Conservation (phyloP, 1,284 basidiomycete genomes). For the Amylostereum areolatum region DNA sequence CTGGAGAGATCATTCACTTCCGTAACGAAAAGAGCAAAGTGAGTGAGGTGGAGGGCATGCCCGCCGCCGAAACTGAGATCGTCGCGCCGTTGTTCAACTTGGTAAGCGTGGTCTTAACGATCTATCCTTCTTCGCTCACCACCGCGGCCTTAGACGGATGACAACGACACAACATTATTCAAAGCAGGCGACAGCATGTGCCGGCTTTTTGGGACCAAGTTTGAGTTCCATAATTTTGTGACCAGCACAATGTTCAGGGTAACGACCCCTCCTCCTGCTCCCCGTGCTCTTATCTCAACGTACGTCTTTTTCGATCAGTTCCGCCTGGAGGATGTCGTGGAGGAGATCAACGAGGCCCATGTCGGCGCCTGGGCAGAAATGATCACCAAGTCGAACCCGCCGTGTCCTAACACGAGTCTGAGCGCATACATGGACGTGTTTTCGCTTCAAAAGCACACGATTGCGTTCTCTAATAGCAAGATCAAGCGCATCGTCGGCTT, state of each 20-base stretch:
- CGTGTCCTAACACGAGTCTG: slow-evolving; percentile 70
- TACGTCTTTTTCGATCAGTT: slow-evolving; percentile 25
- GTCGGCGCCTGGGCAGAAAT: slow-evolving; percentile 83
- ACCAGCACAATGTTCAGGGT: slow-evolving; percentile 69
- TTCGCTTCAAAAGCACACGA: slow-evolving; percentile 56
- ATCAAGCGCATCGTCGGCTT: slow-evolving; percentile 74
- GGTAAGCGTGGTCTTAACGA: slow-evolving; percentile 30
- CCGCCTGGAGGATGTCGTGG: slow-evolving; percentile 65
- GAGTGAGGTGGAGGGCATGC: slow-evolving; percentile 54
- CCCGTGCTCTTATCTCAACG: neutral
- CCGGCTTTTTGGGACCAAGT: slow-evolving; percentile 76
- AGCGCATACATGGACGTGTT: slow-evolving; percentile 81
- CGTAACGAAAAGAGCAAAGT: slow-evolving; percentile 67
- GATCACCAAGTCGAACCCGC: slow-evolving; percentile 69
- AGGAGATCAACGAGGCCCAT: slow-evolving; percentile 87
- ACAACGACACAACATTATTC: slow-evolving; percentile 71
- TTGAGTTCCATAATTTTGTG: slow-evolving; percentile 78
- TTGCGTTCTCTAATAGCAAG: slow-evolving; percentile 64
- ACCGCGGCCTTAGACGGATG: slow-evolving; percentile 55
- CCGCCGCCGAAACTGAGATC: slow-evolving; percentile 50
- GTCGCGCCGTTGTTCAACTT: slow-evolving; percentile 80
- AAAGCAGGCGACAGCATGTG: slow-evolving; percentile 71
- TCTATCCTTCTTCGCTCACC: neutral
- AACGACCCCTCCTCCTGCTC: slow-evolving; percentile 10
- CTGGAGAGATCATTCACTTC: slow-evolving; percentile 66